These are phyloP conservation scores for Candida coleopterorum DNA, from an alignment of 805 yeast species.

Conservation along the genomic window DNA sequence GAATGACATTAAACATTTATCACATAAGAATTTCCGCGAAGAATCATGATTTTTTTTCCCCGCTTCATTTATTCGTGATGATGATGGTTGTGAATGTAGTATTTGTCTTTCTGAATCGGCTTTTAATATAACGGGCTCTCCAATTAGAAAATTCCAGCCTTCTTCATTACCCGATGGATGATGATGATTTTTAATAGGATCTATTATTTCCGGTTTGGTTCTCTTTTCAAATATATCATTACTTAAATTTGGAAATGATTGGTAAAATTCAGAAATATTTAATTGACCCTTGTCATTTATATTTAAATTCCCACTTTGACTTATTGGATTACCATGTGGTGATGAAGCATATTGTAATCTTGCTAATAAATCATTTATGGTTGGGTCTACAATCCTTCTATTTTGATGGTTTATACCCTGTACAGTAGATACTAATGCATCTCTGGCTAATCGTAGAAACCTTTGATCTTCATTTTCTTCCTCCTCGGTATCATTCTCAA, in stretches of 20 bases:
- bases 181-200: slow-evolving; percentile 5
- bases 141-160: slow-evolving; percentile 31
- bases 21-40: slow-evolving; percentile 49
- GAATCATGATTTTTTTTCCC: slow-evolving; percentile 2
- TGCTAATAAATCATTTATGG: slow-evolving; percentile 53
- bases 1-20: slow-evolving; percentile 58
- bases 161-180: slow-evolving; percentile 17
- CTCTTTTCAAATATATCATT: slow-evolving; percentile 28
- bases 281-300: slow-evolving; percentile 38
- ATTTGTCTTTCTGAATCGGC: slow-evolving; percentile 4
- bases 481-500: slow-evolving; percentile 1
- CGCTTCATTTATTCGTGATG: slow-evolving; percentile 2
- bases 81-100: background rate
- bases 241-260: slow-evolving; percentile 40
- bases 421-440: slow-evolving; percentile 53
- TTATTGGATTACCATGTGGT: slow-evolving; percentile 53
- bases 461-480: slow-evolving; percentile 43
- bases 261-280: slow-evolving; percentile 38
- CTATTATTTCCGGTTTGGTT: slow-evolving; percentile 1
- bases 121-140: slow-evolving; percentile 12
- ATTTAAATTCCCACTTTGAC: slow-evolving; percentile 25
- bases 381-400: slow-evolving; percentile 49
- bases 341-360: slow-evolving; percentile 55
- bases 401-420: slow-evolving; percentile 27
- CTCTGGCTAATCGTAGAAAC: slow-evolving; percentile 56